Percentiles rank a stretch among this genome's conserved stretches.
These are phyloP conservation scores for Eucalyptus tenuipes DNA, from an alignment of 345 rosid species.

Conservation along the genomic window DNA sequence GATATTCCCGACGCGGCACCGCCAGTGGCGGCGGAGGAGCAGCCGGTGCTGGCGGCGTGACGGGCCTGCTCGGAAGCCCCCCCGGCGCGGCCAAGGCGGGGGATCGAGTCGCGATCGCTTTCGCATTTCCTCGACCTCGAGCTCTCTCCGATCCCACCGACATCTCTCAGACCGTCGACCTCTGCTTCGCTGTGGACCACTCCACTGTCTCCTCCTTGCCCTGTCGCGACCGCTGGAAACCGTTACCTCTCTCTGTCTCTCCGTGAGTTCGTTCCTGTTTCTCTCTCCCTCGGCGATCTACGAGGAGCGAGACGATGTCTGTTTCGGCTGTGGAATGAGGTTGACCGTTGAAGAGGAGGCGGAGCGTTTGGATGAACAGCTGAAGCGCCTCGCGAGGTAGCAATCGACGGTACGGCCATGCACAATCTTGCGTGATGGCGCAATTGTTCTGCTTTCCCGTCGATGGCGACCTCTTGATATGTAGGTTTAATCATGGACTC, in stretches of 20 bases:
- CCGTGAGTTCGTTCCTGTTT: accelerated
- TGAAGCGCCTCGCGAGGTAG: neutral
- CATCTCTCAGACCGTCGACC: accelerated
- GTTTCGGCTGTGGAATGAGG: neutral
- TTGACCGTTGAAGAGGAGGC: accelerated
- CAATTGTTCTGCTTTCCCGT: neutral
- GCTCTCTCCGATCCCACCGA: neutral
- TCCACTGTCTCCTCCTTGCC: neutral
- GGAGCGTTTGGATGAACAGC: neutral
- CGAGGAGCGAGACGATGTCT: neutral
- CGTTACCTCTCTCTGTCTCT: neutral
- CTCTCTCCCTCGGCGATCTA: accelerated
- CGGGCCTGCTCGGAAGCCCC: neutral
- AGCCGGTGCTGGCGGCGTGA: neutral
- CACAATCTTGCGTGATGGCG: neutral
- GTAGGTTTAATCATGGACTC: neutral
- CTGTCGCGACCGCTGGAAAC: accelerated
- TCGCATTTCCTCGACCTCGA: neutral
- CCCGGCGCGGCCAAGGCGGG: neutral
- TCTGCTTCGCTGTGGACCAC: neutral
- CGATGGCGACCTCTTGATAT: accelerated
- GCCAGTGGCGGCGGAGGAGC: neutral
- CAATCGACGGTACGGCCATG: neutral
- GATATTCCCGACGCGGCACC: accelerated
- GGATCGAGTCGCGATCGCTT: neutral